These are phyloP conservation scores for Cucumis sativus DNA, from an alignment of 306 rosid species.

Conservation along the genomic window Cucumber_9930_V3 NC_026656.2:12973001-12973500, in stretches of 20 bases:
- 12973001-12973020: no score
- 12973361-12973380: slow-evolving; percentile 83
- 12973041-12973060: no score
- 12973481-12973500: neutral
- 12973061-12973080: no score
- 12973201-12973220: neutral
- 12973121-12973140: neutral
- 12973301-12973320: neutral
- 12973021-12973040: no score
- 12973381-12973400: slow-evolving; percentile 26
- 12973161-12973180: neutral
- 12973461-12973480: neutral
- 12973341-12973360: slow-evolving; percentile 81
- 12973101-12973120: neutral
- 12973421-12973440: neutral
- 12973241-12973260: neutral
- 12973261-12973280: neutral
- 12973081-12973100: neutral
- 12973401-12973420: neutral
- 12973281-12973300: neutral
- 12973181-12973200: neutral
- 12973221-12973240: neutral
- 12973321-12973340: slow-evolving; percentile 95
- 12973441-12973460: neutral
- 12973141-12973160: neutral